A percentile compares a stretch with the other conserved stretches of the same genome.
phyloP scores from a whole-genome alignment of 2,329 filamentous ascomycete genomes.

The Cadophora sp. region DNA sequence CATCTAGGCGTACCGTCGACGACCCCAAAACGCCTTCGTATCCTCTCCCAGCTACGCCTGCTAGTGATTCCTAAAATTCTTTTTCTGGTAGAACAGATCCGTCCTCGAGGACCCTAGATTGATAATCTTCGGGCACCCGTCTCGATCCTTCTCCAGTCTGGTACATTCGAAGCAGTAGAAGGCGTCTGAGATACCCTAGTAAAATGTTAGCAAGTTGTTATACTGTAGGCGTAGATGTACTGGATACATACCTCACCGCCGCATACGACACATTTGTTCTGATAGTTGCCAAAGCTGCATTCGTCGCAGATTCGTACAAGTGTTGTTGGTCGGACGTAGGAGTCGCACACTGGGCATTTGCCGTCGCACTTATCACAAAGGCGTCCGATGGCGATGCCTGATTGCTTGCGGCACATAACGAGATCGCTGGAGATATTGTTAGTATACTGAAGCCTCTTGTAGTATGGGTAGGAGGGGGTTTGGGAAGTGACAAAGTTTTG shows the following conservation, averaged over 20 bases:
- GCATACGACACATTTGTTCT: slow-evolving; percentile 99
- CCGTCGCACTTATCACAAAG: slow-evolving; percentile 99
- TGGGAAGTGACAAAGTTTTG: slow-evolving; percentile 21
- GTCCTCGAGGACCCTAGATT: slow-evolving; percentile 95
- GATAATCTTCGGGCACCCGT: slow-evolving; percentile 99
- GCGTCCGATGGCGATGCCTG: slow-evolving; percentile 96
- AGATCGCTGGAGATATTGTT: slow-evolving; percentile 70
- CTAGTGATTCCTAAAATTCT: slow-evolving; percentile 68
- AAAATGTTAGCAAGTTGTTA: slow-evolving; percentile 25
- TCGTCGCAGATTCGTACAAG: slow-evolving; percentile 99
- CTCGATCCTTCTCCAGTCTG: slow-evolving; percentile 92
- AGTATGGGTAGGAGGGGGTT: not conserved
- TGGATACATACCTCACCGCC: slow-evolving; percentile 70
- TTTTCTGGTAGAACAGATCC: slow-evolving; percentile 74
- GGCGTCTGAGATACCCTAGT: slow-evolving; percentile 88
- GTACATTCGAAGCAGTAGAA: slow-evolving; percentile 99
- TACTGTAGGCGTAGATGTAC: not conserved
- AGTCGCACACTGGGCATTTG: slow-evolving; percentile 99
- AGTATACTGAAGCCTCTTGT: slow-evolving; percentile 24
- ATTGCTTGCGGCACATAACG: slow-evolving; percentile 99
- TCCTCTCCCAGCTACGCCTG: not conserved
- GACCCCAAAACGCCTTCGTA: not conserved
- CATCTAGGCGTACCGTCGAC: not conserved
- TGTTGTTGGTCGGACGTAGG: slow-evolving; percentile 96
- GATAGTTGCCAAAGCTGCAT: slow-evolving; percentile 99